A percentile compares a stretch with the other conserved stretches of the same genome.
Evolutionary conservation across 192 early-diverging fungal genomes (phyloP).

Genomic region (Pecoramyces ruminantium): DNA sequence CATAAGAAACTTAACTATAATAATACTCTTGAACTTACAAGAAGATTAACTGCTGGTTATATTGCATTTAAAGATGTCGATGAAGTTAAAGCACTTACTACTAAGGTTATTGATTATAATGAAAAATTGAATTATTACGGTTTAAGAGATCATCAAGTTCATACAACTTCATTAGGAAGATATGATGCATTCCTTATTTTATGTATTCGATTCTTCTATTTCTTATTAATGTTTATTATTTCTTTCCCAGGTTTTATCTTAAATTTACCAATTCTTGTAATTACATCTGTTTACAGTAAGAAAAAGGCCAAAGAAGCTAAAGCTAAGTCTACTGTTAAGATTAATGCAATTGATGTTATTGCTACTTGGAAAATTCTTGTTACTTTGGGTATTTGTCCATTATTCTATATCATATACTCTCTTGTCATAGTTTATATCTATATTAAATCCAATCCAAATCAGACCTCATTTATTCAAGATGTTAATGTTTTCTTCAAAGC

Average conservation of each 20-base stretch:
- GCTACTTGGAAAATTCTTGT: constrained; percentile 90
- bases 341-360: constrained; percentile 84
- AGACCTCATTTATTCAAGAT: constrained; percentile 7
- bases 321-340: constrained; percentile 77
- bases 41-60: constrained; percentile 68
- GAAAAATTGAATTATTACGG: constrained; percentile 65
- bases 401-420: constrained; percentile 53
- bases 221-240: constrained; percentile 54
- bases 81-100: constrained; percentile 54
- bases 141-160: constrained; percentile 42
- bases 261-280: constrained; percentile 1
- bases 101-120: constrained; percentile 71
- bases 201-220: constrained; percentile 44
- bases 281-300: neutral
- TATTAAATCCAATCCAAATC: neutral
- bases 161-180: constrained; percentile 52
- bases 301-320: constrained; percentile 38
- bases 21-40: constrained; percentile 72
- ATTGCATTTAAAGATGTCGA: constrained; percentile 67
- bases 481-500: constrained; percentile 12
- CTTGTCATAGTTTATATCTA: constrained; percentile 31
- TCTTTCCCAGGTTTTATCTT: constrained; percentile 65
- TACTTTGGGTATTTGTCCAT: constrained; percentile 52
- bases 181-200: constrained; percentile 47
- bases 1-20: constrained; percentile 71